Percentiles rank a stretch among this genome's conserved stretches.
Conservation (phyloP, 805 yeast genomes). For the Sugiyamaella smithiae region DNA sequence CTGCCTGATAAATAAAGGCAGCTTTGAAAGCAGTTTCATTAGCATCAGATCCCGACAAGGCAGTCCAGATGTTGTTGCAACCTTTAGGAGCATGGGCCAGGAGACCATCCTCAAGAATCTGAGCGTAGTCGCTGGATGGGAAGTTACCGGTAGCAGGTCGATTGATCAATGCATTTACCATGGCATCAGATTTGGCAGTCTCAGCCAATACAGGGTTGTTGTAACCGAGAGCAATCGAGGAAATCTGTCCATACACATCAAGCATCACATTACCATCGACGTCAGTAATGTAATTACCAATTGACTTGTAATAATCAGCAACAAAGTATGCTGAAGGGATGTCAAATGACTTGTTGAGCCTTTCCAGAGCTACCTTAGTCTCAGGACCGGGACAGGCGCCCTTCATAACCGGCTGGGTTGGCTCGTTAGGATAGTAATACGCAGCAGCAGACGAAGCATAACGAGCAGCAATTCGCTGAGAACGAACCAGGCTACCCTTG, state of each 20-base stretch:
- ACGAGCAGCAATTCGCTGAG: slow-evolving; percentile 7
- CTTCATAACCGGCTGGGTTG: slow-evolving; percentile 60
- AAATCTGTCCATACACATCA: slow-evolving; percentile 80
- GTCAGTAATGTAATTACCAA: slow-evolving; percentile 77
- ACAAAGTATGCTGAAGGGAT: slow-evolving; percentile 70
- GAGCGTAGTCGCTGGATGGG: slow-evolving; percentile 61
- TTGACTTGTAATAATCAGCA: slow-evolving; percentile 70
- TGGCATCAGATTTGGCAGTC: slow-evolving; percentile 65
- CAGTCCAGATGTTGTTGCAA: slow-evolving; percentile 72
- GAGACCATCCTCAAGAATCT: slow-evolving; percentile 52
- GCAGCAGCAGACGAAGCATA: slow-evolving; percentile 19
- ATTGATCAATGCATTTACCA: slow-evolving; percentile 71
- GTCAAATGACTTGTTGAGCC: slow-evolving; percentile 63
- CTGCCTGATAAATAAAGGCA: slow-evolving; percentile 76
- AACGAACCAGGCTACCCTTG: not conserved
- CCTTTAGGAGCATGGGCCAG: slow-evolving; percentile 77
- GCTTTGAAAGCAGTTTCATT: slow-evolving; percentile 88
- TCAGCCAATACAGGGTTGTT: slow-evolving; percentile 73
- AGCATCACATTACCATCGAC: slow-evolving; percentile 73
- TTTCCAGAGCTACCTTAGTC: slow-evolving; percentile 49
- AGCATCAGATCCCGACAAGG: slow-evolving; percentile 83
- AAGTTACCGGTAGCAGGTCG: slow-evolving; percentile 85
- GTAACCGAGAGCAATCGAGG: slow-evolving; percentile 83
- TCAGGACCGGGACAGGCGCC: slow-evolving; percentile 79
- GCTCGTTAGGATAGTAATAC: slow-evolving; percentile 50